phyloP scores from a whole-genome alignment of 768 basidiomycete species.

The Rhodocollybia butyracea region DNA sequence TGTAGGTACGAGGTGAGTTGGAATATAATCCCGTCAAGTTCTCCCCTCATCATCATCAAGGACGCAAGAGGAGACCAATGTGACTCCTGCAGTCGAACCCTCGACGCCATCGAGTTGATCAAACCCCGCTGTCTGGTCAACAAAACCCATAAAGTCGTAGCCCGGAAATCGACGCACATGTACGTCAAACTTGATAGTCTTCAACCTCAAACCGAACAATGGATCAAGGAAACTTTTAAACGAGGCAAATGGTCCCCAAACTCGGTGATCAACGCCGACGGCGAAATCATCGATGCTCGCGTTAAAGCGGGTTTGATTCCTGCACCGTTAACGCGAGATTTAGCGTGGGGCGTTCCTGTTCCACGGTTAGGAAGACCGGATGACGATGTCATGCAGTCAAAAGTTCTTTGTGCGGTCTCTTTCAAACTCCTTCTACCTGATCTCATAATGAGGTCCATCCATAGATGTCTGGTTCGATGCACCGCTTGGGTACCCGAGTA shows the following conservation, averaged over 20 bases:
- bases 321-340: constrained; percentile 89
- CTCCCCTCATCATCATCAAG: constrained; percentile 29
- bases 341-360: constrained; percentile 95
- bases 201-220: constrained; percentile 80
- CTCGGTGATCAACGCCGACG: constrained; percentile 83
- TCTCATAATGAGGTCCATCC: not conserved
- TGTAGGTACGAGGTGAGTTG: constrained; percentile 77
- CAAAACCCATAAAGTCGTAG: constrained; percentile 72
- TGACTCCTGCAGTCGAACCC: constrained; percentile 87
- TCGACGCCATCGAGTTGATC: constrained; percentile 90
- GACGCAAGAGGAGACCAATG: constrained; percentile 99
- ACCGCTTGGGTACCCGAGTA: constrained; percentile 94
- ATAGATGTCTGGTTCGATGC: constrained; percentile 81
- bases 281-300: constrained; percentile 86
- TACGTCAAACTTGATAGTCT: constrained; percentile 84
- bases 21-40: not conserved
- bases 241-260: constrained; percentile 92
- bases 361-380: constrained; percentile 71
- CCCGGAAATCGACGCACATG: constrained; percentile 83
- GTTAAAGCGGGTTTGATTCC: constrained; percentile 82
- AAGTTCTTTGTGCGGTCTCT: constrained; percentile 85
- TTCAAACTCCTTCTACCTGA: not conserved
- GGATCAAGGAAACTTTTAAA: constrained; percentile 78
- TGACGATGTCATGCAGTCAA: constrained; percentile 82
- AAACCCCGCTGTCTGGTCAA: constrained; percentile 92